Base-by-base conservation (phyloP, 768 basidiomycete genomes). In the Dacryopinax primogenitus region DNA sequence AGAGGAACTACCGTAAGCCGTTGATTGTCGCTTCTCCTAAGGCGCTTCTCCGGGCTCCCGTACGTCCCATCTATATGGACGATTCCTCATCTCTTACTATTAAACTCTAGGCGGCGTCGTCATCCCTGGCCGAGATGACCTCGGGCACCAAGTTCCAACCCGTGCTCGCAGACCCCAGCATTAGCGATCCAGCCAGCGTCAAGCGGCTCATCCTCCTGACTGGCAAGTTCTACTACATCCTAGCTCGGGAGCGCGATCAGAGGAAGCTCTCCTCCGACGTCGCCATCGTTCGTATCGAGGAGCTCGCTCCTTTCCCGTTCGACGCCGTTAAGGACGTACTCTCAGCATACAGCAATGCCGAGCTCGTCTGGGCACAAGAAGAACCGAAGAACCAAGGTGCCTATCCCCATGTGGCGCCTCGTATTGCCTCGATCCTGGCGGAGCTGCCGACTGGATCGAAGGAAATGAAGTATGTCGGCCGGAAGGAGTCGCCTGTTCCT, bases 181-280 rank as follows among this genome's bases (percentile, higher is more conserved):
- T 63, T 39, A 34, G 23, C 7, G 66, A 70, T 36, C 63, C 67
- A 1, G 6, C 61, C 45, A 77, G 11, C 62, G 82, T 82, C 23
- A 77, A 83, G 68, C 84, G 87, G 1, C 78, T 95, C n/a, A 78
- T 92, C 28, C 72, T 92, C 44, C 77, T 91, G 62, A 82, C 85
- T 0, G 92, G 92, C 13, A 95, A 95, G 76, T 74, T 92, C 1
- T 95, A 90, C 76, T 94, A 94, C 74, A 90, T 93, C 23, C 83
- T 95, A 15, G 75, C 81, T 67, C 89, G 87, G 68, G 83, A 87
- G 65, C 84, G 90, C 6, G 75, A 82, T 74, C 78, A 3, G 18
- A 73, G 76, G 0, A 76, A 76, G 0, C 72, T 86, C 6, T 75
- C 79, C 16, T 77, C 79, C 47, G 70, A 74, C 0, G 81, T 92